Evolutionary conservation across 257 asterid species (phyloP).

Genomic region (Lavandula angustifolia): DNA sequence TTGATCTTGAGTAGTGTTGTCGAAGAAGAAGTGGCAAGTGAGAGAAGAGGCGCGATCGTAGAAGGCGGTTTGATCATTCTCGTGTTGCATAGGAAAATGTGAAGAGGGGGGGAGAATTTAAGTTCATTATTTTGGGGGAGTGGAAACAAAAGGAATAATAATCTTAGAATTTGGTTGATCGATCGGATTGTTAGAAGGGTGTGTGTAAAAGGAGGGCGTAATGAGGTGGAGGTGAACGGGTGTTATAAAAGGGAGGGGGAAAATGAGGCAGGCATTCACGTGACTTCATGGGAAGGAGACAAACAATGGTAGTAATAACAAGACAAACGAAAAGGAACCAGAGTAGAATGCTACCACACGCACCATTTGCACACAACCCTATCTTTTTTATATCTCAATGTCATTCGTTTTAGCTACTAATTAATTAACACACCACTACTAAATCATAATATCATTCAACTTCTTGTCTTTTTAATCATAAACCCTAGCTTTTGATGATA

Average conservation of each 20-base stretch:
- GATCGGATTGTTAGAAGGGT: background rate
- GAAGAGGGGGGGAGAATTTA: conserved; percentile 38
- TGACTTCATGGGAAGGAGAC: conserved; percentile 52
- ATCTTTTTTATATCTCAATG: conserved; percentile 40
- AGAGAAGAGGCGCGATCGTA: conserved; percentile 46
- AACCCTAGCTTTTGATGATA: no score
- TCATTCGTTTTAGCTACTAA: conserved; percentile 13
- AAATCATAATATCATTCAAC: background rate
- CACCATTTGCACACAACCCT: conserved; percentile 70
- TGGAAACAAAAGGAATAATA: background rate
- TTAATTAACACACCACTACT: background rate
- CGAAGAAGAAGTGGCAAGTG: conserved; percentile 47
- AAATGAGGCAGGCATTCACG: conserved; percentile 52
- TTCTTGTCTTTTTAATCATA: background rate
- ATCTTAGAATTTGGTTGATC: background rate
- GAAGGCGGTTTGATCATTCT: no score
- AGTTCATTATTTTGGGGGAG: conserved; percentile 33
- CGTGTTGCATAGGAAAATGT: conserved; percentile 41
- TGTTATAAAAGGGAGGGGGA: conserved; percentile 33
- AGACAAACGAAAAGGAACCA: conserved; percentile 59
- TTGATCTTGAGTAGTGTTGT: conserved; percentile 45
- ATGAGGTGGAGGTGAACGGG: conserved; percentile 36
- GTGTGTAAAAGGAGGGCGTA: conserved; percentile 33
- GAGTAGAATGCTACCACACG: conserved; percentile 91
- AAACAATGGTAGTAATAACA: conserved; percentile 38